A percentile compares a stretch with the other conserved stretches of the same genome.
phyloP scores from a whole-genome alignment of 805 yeast species.

The Kurtzmaniella fragi region DNA sequence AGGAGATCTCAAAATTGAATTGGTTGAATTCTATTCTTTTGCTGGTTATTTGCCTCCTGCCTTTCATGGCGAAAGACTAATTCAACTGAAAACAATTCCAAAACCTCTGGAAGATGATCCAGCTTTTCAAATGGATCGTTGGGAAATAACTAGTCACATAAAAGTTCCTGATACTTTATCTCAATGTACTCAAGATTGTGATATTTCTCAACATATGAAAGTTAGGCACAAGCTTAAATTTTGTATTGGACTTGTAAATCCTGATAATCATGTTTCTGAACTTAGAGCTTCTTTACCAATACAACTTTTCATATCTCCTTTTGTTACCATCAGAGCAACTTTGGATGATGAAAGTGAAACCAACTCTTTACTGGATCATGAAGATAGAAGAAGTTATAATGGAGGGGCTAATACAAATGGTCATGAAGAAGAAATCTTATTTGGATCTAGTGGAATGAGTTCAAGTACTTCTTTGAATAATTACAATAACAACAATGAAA shows the following conservation, averaged over 20 bases:
- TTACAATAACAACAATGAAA: constrained; percentile 10
- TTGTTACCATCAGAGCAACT: constrained; percentile 62
- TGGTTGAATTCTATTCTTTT: constrained; percentile 64
- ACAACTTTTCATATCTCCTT: constrained; percentile 70
- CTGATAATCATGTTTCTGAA: constrained; percentile 92
- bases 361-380: constrained; percentile 1
- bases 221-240: constrained; percentile 88
- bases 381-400: not conserved
- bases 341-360: constrained; percentile 19
- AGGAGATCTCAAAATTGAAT: constrained; percentile 64
- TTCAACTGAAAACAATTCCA: constrained; percentile 43
- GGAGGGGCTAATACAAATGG: not conserved
- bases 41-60: constrained; percentile 56
- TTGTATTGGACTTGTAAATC: constrained; percentile 70
- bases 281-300: constrained; percentile 87
- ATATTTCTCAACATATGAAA: constrained; percentile 60
- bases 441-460: constrained; percentile 15
- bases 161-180: constrained; percentile 69
- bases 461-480: constrained; percentile 21
- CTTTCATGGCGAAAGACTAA: constrained; percentile 57
- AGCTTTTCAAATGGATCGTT: constrained; percentile 45
- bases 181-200: constrained; percentile 84
- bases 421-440: constrained; percentile 26
- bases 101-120: constrained; percentile 41
- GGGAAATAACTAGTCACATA: constrained; percentile 66